Evolutionary conservation across 2,329 filamentous ascomycete species (phyloP).

Genomic region (Helminthosporium solani): DNA sequence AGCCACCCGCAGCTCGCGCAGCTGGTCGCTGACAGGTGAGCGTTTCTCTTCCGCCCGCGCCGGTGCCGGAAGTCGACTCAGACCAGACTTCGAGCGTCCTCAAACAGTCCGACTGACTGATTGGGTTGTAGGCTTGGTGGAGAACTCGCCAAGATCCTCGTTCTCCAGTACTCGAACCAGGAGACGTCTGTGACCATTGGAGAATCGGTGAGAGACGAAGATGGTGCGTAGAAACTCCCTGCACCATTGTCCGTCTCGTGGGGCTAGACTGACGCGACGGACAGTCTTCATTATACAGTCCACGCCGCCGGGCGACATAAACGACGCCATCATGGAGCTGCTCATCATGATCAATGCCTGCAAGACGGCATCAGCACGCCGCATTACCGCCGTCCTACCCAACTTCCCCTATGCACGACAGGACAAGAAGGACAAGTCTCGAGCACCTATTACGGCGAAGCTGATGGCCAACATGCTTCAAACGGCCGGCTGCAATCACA

Average conservation of each 20-base stretch:
- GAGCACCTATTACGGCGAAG: slow-evolving; percentile 94
- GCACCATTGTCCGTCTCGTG: not conserved
- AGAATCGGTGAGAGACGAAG: slow-evolving; percentile 94
- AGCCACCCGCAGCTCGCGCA: slow-evolving; percentile 72
- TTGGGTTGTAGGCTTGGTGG: slow-evolving; percentile 64
- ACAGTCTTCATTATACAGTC: slow-evolving; percentile 93
- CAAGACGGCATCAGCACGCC: slow-evolving; percentile 78
- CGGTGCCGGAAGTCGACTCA: not conserved
- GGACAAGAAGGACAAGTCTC: slow-evolving; percentile 95
- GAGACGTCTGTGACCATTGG: slow-evolving; percentile 91
- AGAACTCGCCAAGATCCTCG: slow-evolving; percentile 75
- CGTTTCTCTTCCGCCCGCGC: slow-evolving; percentile 9
- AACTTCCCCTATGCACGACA: slow-evolving; percentile 97
- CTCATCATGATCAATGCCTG: slow-evolving; percentile 98
- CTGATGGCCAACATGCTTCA: slow-evolving; percentile 97
- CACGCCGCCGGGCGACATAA: slow-evolving; percentile 92
- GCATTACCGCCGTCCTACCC: slow-evolving; percentile 92
- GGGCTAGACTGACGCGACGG: slow-evolving; percentile 20
- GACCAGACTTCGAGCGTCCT: not conserved
- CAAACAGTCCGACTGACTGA: not conserved
- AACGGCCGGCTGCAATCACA: slow-evolving; percentile 87
- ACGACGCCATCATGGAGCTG: slow-evolving; percentile 96
- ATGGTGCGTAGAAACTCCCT: slow-evolving; percentile 60
- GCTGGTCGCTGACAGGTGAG: slow-evolving; percentile 66
- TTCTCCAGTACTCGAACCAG: slow-evolving; percentile 82